Conservation (phyloP, 495 filamentous ascomycete genomes). For the Pyrenula massariospora region DNA sequence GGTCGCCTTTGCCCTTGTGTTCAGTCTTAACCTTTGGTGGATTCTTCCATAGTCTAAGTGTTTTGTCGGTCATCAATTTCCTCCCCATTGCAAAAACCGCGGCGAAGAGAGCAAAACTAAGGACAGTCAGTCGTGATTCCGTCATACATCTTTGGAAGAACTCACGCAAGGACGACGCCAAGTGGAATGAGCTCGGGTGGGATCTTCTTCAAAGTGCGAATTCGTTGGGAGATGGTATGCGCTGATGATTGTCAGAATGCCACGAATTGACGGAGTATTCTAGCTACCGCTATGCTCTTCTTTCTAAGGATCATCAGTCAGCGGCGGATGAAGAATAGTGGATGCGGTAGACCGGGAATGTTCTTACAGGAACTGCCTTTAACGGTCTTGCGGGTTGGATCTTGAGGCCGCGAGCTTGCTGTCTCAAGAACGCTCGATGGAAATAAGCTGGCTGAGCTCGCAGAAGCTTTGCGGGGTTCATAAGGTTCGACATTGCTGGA, state of each 20-base stretch:
- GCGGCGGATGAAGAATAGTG: too few relatives aligned
- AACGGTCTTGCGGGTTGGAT: slow-evolving; percentile 50
- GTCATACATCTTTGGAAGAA: slow-evolving; percentile 7
- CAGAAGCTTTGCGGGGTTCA: background rate
- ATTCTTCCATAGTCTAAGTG: slow-evolving; percentile 52
- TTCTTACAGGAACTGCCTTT: slow-evolving; percentile 70
- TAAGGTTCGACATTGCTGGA: background rate
- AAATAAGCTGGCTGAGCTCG: slow-evolving; percentile 40
- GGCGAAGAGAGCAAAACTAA: slow-evolving; percentile 54
- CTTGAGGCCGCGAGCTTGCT: slow-evolving; percentile 32
- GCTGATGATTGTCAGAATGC: slow-evolving; percentile 41
- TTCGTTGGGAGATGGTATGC: slow-evolving; percentile 93
- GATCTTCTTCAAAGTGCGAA: slow-evolving; percentile 74
- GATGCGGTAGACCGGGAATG: slow-evolving; percentile 6
- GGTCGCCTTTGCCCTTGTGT: background rate
- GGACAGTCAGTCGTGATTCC: slow-evolving; percentile 16
- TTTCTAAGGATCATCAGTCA: slow-evolving; percentile 44
- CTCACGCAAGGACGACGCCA: slow-evolving; percentile 72
- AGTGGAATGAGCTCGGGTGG: slow-evolving; percentile 92
- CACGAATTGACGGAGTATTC: background rate
- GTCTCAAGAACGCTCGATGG: slow-evolving; percentile 47
- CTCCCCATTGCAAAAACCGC: slow-evolving; percentile 67
- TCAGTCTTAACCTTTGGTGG: background rate
- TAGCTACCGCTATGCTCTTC: slow-evolving; percentile 68
- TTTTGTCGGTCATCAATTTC: slow-evolving; percentile 84